Percentiles rank a stretch among this genome's conserved stretches.
Conservation (phyloP, 2,329 filamentous ascomycete species). For the Sordariomycetes sp. region DNA sequence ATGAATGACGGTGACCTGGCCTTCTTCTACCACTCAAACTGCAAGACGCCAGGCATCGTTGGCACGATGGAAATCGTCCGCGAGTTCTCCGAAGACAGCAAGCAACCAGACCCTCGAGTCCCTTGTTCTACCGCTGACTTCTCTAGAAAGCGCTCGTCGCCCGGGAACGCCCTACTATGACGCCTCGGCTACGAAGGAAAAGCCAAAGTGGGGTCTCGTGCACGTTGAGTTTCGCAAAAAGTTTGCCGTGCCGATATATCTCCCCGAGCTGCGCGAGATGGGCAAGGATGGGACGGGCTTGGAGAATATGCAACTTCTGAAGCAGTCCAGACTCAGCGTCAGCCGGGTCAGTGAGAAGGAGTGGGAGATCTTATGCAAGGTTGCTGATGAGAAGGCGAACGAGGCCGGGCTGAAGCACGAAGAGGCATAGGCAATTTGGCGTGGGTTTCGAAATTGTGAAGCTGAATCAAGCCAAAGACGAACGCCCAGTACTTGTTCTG, state of each 20-base stretch:
- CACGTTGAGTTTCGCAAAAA: conserved; percentile 83
- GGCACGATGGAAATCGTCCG: conserved; percentile 83
- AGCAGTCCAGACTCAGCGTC: conserved; percentile 75
- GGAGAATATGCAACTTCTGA: conserved; percentile 74
- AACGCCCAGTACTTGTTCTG: too few relatives aligned
- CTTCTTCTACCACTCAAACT: conserved; percentile 97
- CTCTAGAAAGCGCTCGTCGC: conserved; percentile 19
- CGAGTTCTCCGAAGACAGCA: conserved; percentile 74
- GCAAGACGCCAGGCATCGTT: conserved; percentile 79
- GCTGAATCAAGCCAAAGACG: too few relatives aligned
- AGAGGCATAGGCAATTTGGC: too few relatives aligned
- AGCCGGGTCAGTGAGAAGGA: conserved; percentile 55
- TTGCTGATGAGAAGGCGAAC: conserved; percentile 36
- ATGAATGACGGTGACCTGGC: conserved; percentile 91
- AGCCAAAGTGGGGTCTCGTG: conserved; percentile 71
- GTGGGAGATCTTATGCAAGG: conserved; percentile 52
- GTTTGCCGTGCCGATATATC: conserved; percentile 59
- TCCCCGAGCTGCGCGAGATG: conserved; percentile 63
- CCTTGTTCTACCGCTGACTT: conserved; percentile 1
- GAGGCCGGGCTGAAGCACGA: conserved; percentile 28
- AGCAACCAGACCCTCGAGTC: conserved; percentile 13
- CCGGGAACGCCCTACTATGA: conserved; percentile 67
- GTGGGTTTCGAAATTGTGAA: too few relatives aligned
- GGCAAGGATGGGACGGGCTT: conserved; percentile 49
- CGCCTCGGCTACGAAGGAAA: conserved; percentile 50